Conservation (phyloP, 495 filamentous ascomycete species). For the Lophiotrema nucula region DNA sequence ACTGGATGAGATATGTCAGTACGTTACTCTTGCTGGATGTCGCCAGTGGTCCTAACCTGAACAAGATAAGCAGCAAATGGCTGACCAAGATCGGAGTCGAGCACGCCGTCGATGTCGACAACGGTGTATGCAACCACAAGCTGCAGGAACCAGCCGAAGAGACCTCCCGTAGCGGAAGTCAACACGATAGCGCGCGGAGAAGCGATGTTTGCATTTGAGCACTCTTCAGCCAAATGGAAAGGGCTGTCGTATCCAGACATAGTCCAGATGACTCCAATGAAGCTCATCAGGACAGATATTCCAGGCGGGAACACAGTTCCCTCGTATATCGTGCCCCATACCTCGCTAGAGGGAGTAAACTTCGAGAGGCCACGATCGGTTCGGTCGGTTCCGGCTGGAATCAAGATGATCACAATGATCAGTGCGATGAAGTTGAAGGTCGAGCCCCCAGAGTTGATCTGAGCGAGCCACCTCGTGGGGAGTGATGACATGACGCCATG, state of each 20-base stretch:
- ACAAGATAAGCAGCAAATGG: constrained; percentile 73
- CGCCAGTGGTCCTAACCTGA: too few species aligned
- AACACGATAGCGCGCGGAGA: constrained; percentile 76
- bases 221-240: constrained; percentile 77
- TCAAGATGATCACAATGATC: constrained; percentile 65
- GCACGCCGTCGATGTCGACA: constrained; percentile 59
- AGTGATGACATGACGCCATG: constrained; percentile 71
- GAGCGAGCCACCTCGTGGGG: constrained; percentile 71
- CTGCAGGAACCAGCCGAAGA: constrained; percentile 74
- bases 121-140: constrained; percentile 81
- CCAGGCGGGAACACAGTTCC: constrained; percentile 71
- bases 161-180: constrained; percentile 64
- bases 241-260: constrained; percentile 72
- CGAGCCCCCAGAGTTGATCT: constrained; percentile 73
- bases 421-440: constrained; percentile 72
- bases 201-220: constrained; percentile 72
- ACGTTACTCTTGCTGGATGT: too few species aligned
- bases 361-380: constrained; percentile 53
- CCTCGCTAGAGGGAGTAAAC: constrained; percentile 61
- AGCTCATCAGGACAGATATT: constrained; percentile 72
- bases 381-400: constrained; percentile 59
- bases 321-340: constrained; percentile 70
- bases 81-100: constrained; percentile 66
- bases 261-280: constrained; percentile 66
- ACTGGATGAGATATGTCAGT: constrained; percentile 66